Conservation (phyloP, 306 rosid genomes). For the Senna tora region DNA sequence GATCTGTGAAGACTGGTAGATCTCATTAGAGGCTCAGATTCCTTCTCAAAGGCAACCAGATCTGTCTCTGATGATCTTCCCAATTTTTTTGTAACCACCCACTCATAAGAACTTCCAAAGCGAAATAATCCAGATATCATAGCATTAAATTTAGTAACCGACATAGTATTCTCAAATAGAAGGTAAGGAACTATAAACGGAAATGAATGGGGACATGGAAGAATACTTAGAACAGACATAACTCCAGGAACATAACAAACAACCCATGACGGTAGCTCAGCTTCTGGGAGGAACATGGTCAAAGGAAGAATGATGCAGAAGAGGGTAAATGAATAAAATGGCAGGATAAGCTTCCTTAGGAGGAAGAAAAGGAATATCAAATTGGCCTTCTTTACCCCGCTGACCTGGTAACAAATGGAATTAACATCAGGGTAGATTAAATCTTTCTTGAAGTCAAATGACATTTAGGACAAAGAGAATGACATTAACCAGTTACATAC, state of each 20-base stretch:
- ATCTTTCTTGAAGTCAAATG: constrained; percentile 36
- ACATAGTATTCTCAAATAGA: constrained; percentile 96
- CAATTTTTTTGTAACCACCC: constrained; percentile 93
- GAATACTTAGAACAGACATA: constrained; percentile 84
- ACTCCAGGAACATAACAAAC: constrained; percentile 96
- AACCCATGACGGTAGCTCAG: constrained; percentile 94
- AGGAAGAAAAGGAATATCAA: constrained; percentile 94
- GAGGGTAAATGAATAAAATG: constrained; percentile 95
- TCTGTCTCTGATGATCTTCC: constrained; percentile 97
- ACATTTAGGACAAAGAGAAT: constrained; percentile 20
- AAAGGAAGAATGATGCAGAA: constrained; percentile 97
- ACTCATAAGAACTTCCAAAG: constrained; percentile 90
- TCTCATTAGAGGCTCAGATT: constrained; percentile 63
- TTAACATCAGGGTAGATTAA: constrained; percentile 25
- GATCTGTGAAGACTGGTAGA: constrained; percentile 65
- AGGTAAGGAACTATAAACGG: constrained; percentile 95
- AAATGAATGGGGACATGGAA: constrained; percentile 86
- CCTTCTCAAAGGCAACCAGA: constrained; percentile 75
- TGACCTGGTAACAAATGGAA: constrained; percentile 65
- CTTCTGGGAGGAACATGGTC: constrained; percentile 99
- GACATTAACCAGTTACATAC: constrained; percentile 19
- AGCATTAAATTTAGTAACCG: constrained; percentile 96
- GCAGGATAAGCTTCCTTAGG: constrained; percentile 90
- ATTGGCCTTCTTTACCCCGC: constrained; percentile 78
- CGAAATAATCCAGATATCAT: constrained; percentile 95